Base-by-base conservation (phyloP, 805 yeast species). In the Candida parachauliodes region DNA sequence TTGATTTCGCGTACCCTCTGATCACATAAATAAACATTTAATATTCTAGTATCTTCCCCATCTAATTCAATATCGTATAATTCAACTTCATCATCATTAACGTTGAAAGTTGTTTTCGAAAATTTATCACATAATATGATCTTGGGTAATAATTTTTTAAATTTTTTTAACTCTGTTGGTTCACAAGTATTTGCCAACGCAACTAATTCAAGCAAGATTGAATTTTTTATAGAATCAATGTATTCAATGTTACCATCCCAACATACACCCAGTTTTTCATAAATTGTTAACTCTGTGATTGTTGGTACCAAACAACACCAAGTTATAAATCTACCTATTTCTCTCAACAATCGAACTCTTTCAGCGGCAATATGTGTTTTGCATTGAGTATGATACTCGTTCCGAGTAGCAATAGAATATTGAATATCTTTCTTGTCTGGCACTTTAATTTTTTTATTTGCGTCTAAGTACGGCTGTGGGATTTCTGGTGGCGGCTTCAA, bases 381-480 rank as follows among this genome's bases (percentile, higher is more conserved):
- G 25, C 61, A 55, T 20, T 59, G 60, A 4, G 65, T 59, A 2
- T 55, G 45, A 54, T 67, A 72, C 40, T 70, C 73, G 6, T 65
- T 62, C 17, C 72, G 47, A 7, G 50, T 37, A 0, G 57, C 50
- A 8, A 65, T 37, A 0, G 51, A 62, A n/a, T 46, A 38, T 11
- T 58, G 58, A 1, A 62, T 47, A 39, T 64, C 66, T 27, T 50
- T 54, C 34, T 62, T 55, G 1, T 51, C 54, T 0, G 78, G 77
- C 6, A 60, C 53, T 5, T 59, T 53, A 3, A 71, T 47, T 24
- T 54, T 55, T 36, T 64, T 68, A 21, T 70, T 70, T 2, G 64
- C 63, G 32, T 64, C 64, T 26, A 72, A 45, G 44, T 59, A 70
- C 0, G 76, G 74, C 25, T 54, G 55, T 2, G 77, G 77, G 10